Evolutionary conservation across 1,284 basidiomycete genomes (phyloP).

Genomic region (Puccinia horiana): DNA sequence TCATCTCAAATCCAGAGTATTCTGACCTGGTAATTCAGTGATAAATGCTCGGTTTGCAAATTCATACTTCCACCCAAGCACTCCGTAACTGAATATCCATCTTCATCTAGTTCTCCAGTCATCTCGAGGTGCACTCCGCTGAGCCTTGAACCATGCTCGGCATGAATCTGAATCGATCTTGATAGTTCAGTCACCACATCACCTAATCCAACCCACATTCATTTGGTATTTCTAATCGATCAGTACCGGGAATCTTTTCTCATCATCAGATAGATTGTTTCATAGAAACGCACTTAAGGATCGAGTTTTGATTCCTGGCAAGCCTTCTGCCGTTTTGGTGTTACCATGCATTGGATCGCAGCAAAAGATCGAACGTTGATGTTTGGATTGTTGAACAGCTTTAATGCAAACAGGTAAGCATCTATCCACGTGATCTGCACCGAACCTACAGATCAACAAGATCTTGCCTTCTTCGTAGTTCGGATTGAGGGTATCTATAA

Average conservation of each 20-base stretch:
- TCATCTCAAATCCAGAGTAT: not conserved
- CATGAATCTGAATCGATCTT: slow-evolving; percentile 77
- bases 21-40: slow-evolving; percentile 63
- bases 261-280: not conserved
- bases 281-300: slow-evolving; percentile 71
- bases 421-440: slow-evolving; percentile 64
- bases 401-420: slow-evolving; percentile 73
- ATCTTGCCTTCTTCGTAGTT: slow-evolving; percentile 77
- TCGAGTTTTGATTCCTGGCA: slow-evolving; percentile 54
- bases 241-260: not conserved
- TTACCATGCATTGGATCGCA: slow-evolving; percentile 98
- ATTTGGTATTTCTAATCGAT: slow-evolving; percentile 53
- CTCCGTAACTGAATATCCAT: slow-evolving; percentile 82
- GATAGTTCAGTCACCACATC: slow-evolving; percentile 88
- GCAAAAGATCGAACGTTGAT: slow-evolving; percentile 74
- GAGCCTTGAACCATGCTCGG: slow-evolving; percentile 69
- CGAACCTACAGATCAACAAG: slow-evolving; percentile 89
- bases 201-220: slow-evolving; percentile 86
- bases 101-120: slow-evolving; percentile 88
- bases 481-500: slow-evolving; percentile 85
- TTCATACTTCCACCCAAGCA: slow-evolving; percentile 66
- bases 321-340: slow-evolving; percentile 55
- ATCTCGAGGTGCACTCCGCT: slow-evolving; percentile 97
- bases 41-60: slow-evolving; percentile 63
- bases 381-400: slow-evolving; percentile 76